Base-by-base conservation (phyloP, 2,329 filamentous ascomycete species). In the Penicillium sp. region DNA sequence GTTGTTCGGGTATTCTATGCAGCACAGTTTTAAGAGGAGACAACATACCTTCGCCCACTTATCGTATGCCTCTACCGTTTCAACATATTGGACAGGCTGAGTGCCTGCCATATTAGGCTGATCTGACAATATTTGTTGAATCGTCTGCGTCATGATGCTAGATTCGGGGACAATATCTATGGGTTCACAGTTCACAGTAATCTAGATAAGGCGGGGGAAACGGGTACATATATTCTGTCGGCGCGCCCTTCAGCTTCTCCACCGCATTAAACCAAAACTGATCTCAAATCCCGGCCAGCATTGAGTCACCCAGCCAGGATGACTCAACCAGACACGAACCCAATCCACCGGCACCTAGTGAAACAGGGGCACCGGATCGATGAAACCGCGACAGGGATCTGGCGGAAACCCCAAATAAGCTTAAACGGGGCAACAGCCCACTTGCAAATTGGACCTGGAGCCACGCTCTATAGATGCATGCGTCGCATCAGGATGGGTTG, bases 11-110 rank as follows among this genome's bases (percentile, higher is more conserved):
- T n/a, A n/a, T n/a, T n/a, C n/a, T n/a, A n/a, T n/a, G n/a, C n/a
- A n/a, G n/a, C n/a, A n/a, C n/a, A n/a, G n/a, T n/a, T n/a, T n/a
- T n/a, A n/a, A n/a, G n/a, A n/a, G n/a, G n/a, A n/a, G n/a, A n/a
- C n/a, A n/a, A n/a, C 51, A 36, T 51, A 64, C 63, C 53, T 63
- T 46, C 8, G 64, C 59, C 62, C 64, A 68, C 50, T 59, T 61
- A 39, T 67, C 54, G 31, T 68, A 67, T 28, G 64, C 63, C 28
- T 65, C 57, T 13, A 63, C 47, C 4, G 64, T 67, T 13, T 60
- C 56, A 8, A 67, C 32, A 50, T 67, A 63, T 30, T 56, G 36
- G 17, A 59, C 47, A 13, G 50, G 21, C 23, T 47, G 45, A 8
- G 36, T 15, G 3, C 32, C 16, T 35, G 10, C 13, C 8, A 30